Conservation (phyloP, 371 early-diverging fungal species). For the Mortierella sp. region DNA sequence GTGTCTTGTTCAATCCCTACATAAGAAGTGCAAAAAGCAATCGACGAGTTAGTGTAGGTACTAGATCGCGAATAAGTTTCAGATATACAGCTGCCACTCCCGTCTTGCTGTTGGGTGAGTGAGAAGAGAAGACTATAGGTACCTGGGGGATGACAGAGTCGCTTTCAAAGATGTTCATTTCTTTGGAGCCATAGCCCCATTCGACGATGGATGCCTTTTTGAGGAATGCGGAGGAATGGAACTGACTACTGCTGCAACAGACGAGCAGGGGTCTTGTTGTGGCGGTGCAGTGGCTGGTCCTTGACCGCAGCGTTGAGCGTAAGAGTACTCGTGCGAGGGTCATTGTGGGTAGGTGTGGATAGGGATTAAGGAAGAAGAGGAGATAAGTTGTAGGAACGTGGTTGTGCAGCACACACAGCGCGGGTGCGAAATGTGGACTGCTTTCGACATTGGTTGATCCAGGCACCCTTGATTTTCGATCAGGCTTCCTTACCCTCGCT, state of each 20-base stretch:
- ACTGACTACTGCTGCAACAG: conserved; percentile 12
- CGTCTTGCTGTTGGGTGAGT: not conserved
- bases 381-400: not conserved
- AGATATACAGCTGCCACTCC: not conserved
- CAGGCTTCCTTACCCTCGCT: no score
- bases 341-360: not conserved
- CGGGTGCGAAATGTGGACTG: no score
- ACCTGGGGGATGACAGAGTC: conserved; percentile 35
- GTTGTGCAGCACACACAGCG: not conserved
- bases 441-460: no score
- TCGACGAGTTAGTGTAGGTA: no score
- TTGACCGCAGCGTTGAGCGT: not conserved
- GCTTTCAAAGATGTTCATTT: conserved; percentile 31
- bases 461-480: no score
- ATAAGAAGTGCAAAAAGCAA: not conserved
- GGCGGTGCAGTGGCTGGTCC: not conserved
- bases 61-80: not conserved
- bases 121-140: not conserved
- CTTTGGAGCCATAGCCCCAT: conserved; percentile 45
- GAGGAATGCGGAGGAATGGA: conserved; percentile 34
- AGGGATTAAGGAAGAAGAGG: not conserved
- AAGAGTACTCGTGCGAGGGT: not conserved
- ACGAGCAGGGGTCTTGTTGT: not conserved
- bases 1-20: conserved; percentile 36
- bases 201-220: conserved; percentile 33